phyloP scores from a whole-genome alignment of 2,329 filamentous ascomycete species.

The Penicillium sclerotiorum region DNA sequence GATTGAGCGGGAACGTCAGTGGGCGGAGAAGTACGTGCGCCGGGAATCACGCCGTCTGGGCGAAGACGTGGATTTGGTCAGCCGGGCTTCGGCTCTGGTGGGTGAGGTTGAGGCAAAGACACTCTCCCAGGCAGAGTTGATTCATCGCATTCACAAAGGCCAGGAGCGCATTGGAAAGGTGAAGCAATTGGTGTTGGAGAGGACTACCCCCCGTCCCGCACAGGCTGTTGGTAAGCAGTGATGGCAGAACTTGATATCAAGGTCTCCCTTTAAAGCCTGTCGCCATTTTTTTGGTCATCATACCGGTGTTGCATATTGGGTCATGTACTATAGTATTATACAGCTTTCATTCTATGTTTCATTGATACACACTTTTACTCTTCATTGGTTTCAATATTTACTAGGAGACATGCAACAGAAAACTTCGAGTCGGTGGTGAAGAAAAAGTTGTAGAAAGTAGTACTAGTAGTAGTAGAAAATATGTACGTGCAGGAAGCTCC shows the following conservation, averaged over 20 bases:
- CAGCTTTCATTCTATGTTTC: conserved; percentile 17
- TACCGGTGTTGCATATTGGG: conserved; percentile 18
- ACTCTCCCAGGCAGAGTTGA: conserved; percentile 26
- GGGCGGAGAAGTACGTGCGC: conserved; percentile 35
- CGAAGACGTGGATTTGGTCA: conserved; percentile 20
- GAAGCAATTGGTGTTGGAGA: conserved; percentile 30
- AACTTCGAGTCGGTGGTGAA: too few relatives aligned
- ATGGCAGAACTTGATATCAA: conserved; percentile 3
- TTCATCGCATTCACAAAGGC: conserved; percentile 26
- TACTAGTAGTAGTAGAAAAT: conserved; percentile 20
- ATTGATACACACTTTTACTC: conserved; percentile 8
- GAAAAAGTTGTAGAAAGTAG: too few relatives aligned
- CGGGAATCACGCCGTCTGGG: conserved; percentile 31
- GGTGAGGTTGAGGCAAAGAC: conserved; percentile 6
- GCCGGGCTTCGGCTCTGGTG: conserved; percentile 31
- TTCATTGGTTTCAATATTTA: background rate
- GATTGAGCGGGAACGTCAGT: conserved; percentile 31
- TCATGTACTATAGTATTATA: conserved; percentile 22
- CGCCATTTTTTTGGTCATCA: conserved; percentile 16
- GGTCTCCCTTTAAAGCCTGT: conserved; percentile 2
- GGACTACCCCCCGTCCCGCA: conserved; percentile 12
- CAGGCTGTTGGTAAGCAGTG: background rate
- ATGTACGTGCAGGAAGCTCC: conserved; percentile 19
- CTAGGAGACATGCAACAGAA: background rate
- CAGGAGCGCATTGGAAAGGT: conserved; percentile 26